A percentile compares a stretch with the other conserved stretches of the same genome.
phyloP scores from a whole-genome alignment of 2,329 filamentous ascomycete genomes.

The Lecanicillium sp. region DNA sequence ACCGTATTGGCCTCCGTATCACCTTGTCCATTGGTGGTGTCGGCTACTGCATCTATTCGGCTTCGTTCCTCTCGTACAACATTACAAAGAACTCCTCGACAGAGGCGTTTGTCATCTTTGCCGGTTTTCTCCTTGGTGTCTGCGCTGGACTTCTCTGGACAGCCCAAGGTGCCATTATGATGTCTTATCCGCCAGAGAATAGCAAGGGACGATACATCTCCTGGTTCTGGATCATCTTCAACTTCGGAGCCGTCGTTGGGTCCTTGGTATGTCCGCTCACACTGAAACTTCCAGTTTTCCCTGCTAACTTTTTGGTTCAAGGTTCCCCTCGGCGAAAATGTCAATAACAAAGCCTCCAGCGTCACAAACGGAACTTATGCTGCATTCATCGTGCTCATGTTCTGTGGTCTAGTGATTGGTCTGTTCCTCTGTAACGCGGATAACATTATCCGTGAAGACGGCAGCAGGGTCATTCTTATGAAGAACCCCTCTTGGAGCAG shows the following conservation, averaged over 20 bases:
- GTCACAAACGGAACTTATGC: constrained; percentile 79
- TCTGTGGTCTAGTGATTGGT: constrained; percentile 60
- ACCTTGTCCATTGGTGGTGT: constrained; percentile 65
- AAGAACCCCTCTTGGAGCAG: constrained; percentile 79
- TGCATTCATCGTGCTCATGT: constrained; percentile 78
- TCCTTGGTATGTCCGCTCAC: too few relatives aligned
- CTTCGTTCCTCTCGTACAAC: constrained; percentile 61
- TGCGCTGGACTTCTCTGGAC: constrained; percentile 78
- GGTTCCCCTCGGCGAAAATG: constrained; percentile 69
- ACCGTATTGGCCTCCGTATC: constrained; percentile 61
- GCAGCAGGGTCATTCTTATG: constrained; percentile 75
- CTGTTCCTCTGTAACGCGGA: constrained; percentile 64
- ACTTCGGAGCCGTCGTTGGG: constrained; percentile 82
- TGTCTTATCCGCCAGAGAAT: constrained; percentile 75
- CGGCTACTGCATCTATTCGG: constrained; percentile 69
- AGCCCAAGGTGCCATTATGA: constrained; percentile 79
- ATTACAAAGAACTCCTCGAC: constrained; percentile 56
- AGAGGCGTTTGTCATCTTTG: constrained; percentile 71
- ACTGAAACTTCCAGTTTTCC: too few relatives aligned
- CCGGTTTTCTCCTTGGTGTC: constrained; percentile 66
- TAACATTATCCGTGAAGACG: constrained; percentile 66
- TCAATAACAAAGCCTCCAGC: constrained; percentile 37
- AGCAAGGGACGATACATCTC: constrained; percentile 85
- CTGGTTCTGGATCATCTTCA: constrained; percentile 94
- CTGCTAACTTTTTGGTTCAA: too few relatives aligned